phyloP scores from a whole-genome alignment of 2,329 filamentous ascomycete species.

The Gliomastix tumulicola region DNA sequence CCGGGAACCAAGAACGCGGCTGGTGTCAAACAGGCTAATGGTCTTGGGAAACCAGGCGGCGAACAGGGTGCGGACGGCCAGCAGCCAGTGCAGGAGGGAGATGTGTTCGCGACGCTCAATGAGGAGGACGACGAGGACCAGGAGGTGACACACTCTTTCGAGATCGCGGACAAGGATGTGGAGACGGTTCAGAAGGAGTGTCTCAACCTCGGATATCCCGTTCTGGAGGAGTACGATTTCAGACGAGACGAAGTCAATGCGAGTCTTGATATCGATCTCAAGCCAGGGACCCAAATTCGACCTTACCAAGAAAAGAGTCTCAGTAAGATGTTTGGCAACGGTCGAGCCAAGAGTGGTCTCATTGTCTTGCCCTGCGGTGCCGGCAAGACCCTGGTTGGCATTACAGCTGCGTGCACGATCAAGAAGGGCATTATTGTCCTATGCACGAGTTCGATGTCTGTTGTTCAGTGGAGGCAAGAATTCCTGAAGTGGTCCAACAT shows the following conservation, averaged over 20 bases:
- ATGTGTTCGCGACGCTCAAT: slow-evolving; percentile 66
- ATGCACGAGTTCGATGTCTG: slow-evolving; percentile 96
- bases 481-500: slow-evolving; percentile 98
- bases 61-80: slow-evolving; percentile 38
- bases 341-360: slow-evolving; percentile 91
- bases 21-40: slow-evolving; percentile 67
- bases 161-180: slow-evolving; percentile 76
- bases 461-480: slow-evolving; percentile 92
- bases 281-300: slow-evolving; percentile 82
- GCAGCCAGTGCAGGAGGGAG: slow-evolving; percentile 50
- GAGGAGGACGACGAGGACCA: slow-evolving; percentile 84
- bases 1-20: slow-evolving; percentile 91
- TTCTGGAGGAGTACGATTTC: slow-evolving; percentile 97
- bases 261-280: slow-evolving; percentile 88
- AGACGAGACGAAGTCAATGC: slow-evolving; percentile 83
- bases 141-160: slow-evolving; percentile 86
- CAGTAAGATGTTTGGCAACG: slow-evolving; percentile 99
- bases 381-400: slow-evolving; percentile 96
- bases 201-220: slow-evolving; percentile 75
- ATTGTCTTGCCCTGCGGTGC: slow-evolving; percentile 96
- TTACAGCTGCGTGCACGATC: slow-evolving; percentile 95
- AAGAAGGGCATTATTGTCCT: slow-evolving; percentile 95
- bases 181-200: slow-evolving; percentile 87
- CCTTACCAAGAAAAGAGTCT: slow-evolving; percentile 96
- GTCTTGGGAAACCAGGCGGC: slow-evolving; percentile 18